These are phyloP conservation scores for Botrytis aclada DNA, from an alignment of 2,329 filamentous ascomycete genomes.

Conservation along the genomic window DNA sequence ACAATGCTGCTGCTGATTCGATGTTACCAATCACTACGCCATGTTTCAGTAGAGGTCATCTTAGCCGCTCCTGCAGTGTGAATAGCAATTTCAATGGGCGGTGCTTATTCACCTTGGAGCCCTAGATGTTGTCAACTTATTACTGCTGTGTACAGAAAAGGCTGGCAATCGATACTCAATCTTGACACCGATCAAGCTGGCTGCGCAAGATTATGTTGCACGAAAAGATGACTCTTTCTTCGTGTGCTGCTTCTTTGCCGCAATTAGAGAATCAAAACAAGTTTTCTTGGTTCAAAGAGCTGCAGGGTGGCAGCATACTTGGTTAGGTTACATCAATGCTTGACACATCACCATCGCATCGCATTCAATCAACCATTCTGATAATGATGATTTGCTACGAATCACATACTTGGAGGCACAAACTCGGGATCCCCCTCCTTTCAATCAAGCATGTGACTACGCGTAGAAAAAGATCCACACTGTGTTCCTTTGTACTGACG, in stretches of 20 bases:
- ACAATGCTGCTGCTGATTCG: not conserved
- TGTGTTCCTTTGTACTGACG: not conserved
- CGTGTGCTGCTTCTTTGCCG: not conserved
- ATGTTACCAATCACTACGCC: not conserved
- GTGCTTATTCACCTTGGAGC: no score
- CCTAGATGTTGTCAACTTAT: not conserved
- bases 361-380: not conserved
- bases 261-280: not conserved
- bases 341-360: not conserved
- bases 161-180: not conserved
- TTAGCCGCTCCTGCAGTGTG: not conserved
- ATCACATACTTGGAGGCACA: not conserved
- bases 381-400: not conserved
- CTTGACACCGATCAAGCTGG: not conserved
- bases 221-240: slow-evolving; percentile 1
- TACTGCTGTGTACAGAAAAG: not conserved
- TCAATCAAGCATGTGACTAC: not conserved
- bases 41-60: not conserved
- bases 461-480: not conserved
- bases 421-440: not conserved
- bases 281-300: not conserved
- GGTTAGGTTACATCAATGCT: not conserved
- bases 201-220: not conserved
- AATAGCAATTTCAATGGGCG: not conserved
- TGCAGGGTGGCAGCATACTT: not conserved